A percentile compares a stretch with the other conserved stretches of the same genome.
phyloP scores from a whole-genome alignment of 352 stramenopile species.

The Phytophthora litchii region DNA sequence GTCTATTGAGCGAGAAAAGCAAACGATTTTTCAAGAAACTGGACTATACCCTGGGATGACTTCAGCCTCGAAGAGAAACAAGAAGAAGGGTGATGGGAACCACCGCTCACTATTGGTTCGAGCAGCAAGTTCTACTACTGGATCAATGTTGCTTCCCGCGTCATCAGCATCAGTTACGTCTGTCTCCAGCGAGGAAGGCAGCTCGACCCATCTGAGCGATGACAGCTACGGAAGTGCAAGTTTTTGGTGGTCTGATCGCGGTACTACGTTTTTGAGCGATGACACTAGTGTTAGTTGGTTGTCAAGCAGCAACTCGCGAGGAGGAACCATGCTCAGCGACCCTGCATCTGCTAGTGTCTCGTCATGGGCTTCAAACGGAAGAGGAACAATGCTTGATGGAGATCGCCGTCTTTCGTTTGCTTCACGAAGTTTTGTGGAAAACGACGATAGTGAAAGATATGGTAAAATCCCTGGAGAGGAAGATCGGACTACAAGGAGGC shows the following conservation, averaged over 20 bases:
- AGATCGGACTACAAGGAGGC: slow-evolving; percentile 21
- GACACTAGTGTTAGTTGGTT: slow-evolving; percentile 48
- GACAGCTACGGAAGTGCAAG: slow-evolving; percentile 44
- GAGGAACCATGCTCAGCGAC: slow-evolving; percentile 46
- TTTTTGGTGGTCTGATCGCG: slow-evolving; percentile 55
- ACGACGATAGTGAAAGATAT: slow-evolving; percentile 30
- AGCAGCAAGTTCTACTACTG: slow-evolving; percentile 34
- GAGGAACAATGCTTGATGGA: slow-evolving; percentile 35
- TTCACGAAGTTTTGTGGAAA: slow-evolving; percentile 37
- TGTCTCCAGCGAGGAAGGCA: slow-evolving; percentile 43
- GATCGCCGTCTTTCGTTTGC: slow-evolving; percentile 43
- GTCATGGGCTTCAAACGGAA: slow-evolving; percentile 41
- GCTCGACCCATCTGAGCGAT: slow-evolving; percentile 40
- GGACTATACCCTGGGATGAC: slow-evolving; percentile 56
- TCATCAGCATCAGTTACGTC: slow-evolving; percentile 33
- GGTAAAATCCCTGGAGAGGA: slow-evolving; percentile 9
- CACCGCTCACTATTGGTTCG: slow-evolving; percentile 33
- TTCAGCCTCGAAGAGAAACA: slow-evolving; percentile 28
- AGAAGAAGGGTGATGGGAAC: slow-evolving; percentile 28
- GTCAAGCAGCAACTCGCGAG: slow-evolving; percentile 32
- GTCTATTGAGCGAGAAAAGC: slow-evolving; percentile 74
- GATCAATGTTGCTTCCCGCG: slow-evolving; percentile 29
- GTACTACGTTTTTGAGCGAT: slow-evolving; percentile 44
- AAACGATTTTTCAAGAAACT: slow-evolving; percentile 67
- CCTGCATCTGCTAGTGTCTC: slow-evolving; percentile 27